These are phyloP conservation scores for Ramularia endophylla DNA, from an alignment of 2,329 filamentous ascomycete species.

Conservation along the genomic window DNA sequence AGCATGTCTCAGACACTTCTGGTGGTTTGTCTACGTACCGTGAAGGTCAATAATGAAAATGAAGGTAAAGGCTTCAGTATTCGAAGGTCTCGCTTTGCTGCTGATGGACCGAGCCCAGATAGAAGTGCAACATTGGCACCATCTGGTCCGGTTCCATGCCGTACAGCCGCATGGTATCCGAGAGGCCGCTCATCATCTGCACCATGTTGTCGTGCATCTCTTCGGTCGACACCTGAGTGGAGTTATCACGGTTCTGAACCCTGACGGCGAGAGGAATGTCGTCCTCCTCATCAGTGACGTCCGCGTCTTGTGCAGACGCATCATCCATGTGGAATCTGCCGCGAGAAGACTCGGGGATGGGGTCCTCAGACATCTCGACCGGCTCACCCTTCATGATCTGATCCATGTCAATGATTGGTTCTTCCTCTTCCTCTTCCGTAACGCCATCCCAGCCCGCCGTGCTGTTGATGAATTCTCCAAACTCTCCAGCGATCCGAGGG, in stretches of 20 bases:
- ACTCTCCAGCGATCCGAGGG: too few relatives aligned
- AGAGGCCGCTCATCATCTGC: not conserved
- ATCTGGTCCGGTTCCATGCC: not conserved
- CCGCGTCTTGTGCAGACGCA: not conserved
- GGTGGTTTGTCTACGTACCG: too few relatives aligned
- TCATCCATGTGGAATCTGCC: conserved; percentile 1
- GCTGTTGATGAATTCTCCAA: too few relatives aligned
- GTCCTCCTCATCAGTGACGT: not conserved
- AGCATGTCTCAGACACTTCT: too few relatives aligned
- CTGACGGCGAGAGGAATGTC: not conserved
- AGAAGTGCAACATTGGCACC: not conserved
- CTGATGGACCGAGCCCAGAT: too few relatives aligned
- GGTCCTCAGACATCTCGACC: not conserved
- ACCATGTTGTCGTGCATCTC: conserved; percentile 1
- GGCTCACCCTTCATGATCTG: not conserved
- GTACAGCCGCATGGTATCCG: not conserved
- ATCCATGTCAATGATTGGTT: not conserved
- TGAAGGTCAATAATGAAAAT: too few relatives aligned
- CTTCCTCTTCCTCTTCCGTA: not conserved
- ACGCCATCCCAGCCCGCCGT: too few relatives aligned
- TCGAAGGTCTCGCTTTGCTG: too few relatives aligned
- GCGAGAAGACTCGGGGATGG: not conserved
- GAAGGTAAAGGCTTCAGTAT: too few relatives aligned
- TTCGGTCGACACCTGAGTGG: not conserved
- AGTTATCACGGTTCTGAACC: too few relatives aligned